These are phyloP conservation scores for Leucoagaricus sp. DNA, from an alignment of 1,284 basidiomycete genomes.

Conservation along the genomic window DNA sequence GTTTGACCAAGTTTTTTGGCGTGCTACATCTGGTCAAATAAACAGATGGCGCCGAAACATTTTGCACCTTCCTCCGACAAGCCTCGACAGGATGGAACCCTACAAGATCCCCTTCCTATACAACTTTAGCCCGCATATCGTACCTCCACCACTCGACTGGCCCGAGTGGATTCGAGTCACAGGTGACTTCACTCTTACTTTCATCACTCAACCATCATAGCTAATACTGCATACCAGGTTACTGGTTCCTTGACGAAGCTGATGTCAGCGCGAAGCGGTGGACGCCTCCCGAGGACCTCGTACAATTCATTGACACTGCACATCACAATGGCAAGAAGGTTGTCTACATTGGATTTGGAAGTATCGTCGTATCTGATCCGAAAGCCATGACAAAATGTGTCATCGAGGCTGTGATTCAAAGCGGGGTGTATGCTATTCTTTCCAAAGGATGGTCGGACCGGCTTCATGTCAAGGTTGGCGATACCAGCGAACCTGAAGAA, in stretches of 20 bases:
- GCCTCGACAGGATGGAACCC: slow-evolving; percentile 90
- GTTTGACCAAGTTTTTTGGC: slow-evolving; percentile 99
- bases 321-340: slow-evolving; percentile 81
- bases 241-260: slow-evolving; percentile 94
- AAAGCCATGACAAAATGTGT: slow-evolving; percentile 89
- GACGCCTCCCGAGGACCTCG: slow-evolving; percentile 79
- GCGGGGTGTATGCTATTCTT: slow-evolving; percentile 88
- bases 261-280: slow-evolving; percentile 87
- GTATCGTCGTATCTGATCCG: slow-evolving; percentile 95
- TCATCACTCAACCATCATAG: background rate
- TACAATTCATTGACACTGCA: slow-evolving; percentile 82
- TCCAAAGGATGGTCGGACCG: slow-evolving; percentile 99
- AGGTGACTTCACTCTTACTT: slow-evolving; percentile 48
- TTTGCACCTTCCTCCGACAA: slow-evolving; percentile 81
- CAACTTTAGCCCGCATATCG: slow-evolving; percentile 90
- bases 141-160: slow-evolving; percentile 94
- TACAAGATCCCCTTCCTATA: slow-evolving; percentile 98
- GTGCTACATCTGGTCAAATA: slow-evolving; percentile 90
- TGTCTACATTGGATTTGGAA: slow-evolving; percentile 99
- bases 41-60: slow-evolving; percentile 90
- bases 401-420: slow-evolving; percentile 83
- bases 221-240: slow-evolving; percentile 51
- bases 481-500: slow-evolving; percentile 62
- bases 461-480: slow-evolving; percentile 65
- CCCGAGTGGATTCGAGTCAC: slow-evolving; percentile 98